Conservation (phyloP, 192 early-diverging fungal species). For the Linderina pennispora region DNA sequence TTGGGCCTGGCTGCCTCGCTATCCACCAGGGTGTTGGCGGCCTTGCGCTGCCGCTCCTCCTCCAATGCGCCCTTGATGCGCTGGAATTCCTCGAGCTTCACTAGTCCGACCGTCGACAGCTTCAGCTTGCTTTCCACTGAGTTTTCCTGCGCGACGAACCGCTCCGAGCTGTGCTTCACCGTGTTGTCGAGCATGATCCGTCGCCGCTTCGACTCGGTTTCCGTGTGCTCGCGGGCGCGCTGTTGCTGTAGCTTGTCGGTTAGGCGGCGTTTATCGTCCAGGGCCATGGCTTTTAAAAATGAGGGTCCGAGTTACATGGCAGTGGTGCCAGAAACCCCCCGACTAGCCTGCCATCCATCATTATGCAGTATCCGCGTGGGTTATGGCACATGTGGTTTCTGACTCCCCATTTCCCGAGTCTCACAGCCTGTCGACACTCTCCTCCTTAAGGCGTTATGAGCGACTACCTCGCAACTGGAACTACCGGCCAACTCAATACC, state of each 20-base stretch:
- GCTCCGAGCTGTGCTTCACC: constrained; percentile 62
- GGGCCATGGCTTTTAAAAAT: too few relatives aligned
- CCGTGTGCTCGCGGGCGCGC: not conserved
- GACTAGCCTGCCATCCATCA: too few relatives aligned
- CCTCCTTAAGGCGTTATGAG: too few relatives aligned
- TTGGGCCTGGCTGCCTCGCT: constrained; percentile 10
- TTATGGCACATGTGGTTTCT: too few relatives aligned
- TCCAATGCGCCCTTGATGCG: constrained; percentile 77
- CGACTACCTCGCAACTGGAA: too few relatives aligned
- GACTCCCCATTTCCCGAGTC: too few relatives aligned
- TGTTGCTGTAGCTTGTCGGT: not conserved
- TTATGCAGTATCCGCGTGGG: too few relatives aligned
- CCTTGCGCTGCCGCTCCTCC: constrained; percentile 69
- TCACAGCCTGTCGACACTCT: too few relatives aligned
- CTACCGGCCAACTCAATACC: too few relatives aligned
- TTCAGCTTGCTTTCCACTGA: constrained; percentile 81
- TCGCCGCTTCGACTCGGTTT: constrained; percentile 1
- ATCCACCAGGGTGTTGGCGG: constrained; percentile 54
- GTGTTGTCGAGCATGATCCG: constrained; percentile 70
- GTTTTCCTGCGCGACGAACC: constrained; percentile 72
- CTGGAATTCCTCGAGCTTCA: constrained; percentile 84
- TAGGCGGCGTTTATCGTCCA: too few relatives aligned
- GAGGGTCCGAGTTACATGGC: too few relatives aligned
- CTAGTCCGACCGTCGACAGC: constrained; percentile 83
- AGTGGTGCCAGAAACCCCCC: too few relatives aligned